These are phyloP conservation scores for Gossypium australe DNA, from an alignment of 345 rosid genomes.

Conservation along the genomic window DNA sequence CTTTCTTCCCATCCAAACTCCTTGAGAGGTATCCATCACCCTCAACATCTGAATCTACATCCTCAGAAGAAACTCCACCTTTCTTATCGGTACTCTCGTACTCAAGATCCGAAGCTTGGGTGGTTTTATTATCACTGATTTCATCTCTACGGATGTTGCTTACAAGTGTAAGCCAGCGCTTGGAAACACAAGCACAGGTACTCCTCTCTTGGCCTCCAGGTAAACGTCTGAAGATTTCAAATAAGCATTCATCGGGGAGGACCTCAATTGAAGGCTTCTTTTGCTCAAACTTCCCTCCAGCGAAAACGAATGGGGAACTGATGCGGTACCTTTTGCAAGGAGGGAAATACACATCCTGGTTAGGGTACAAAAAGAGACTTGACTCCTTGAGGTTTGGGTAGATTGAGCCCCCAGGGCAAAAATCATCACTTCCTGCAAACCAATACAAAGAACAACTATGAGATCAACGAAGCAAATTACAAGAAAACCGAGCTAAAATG, in stretches of 20 bases:
- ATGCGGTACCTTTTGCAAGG: conserved; percentile 70
- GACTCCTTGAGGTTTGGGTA: conserved; percentile 72
- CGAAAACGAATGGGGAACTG: conserved; percentile 58
- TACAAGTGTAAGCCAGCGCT: conserved; percentile 76
- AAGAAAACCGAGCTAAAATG: background rate
- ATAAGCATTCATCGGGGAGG: conserved; percentile 89
- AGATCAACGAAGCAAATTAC: background rate
- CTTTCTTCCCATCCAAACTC: conserved; percentile 82
- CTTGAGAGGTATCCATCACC: conserved; percentile 67
- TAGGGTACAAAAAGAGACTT: conserved; percentile 53
- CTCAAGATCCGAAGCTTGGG: conserved; percentile 10
- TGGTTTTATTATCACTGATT: conserved; percentile 23
- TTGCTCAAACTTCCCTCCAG: conserved; percentile 45
- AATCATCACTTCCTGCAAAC: conserved; percentile 60
- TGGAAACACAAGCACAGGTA: conserved; percentile 77
- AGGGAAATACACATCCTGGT: conserved; percentile 65
- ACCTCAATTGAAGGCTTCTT: conserved; percentile 61
- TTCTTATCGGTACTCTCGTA: conserved; percentile 8
- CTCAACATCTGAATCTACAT: conserved; percentile 34
- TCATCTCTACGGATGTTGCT: conserved; percentile 66
- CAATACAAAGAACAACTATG: background rate
- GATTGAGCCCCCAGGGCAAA: conserved; percentile 57
- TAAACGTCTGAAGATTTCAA: conserved; percentile 78
- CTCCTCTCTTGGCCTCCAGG: conserved; percentile 72
- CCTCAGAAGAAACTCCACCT: conserved; percentile 11